These are phyloP conservation scores for Dioscorea zingiberensis DNA, from an alignment of 106 monocot genomes.

Conservation along the genomic window DNA sequence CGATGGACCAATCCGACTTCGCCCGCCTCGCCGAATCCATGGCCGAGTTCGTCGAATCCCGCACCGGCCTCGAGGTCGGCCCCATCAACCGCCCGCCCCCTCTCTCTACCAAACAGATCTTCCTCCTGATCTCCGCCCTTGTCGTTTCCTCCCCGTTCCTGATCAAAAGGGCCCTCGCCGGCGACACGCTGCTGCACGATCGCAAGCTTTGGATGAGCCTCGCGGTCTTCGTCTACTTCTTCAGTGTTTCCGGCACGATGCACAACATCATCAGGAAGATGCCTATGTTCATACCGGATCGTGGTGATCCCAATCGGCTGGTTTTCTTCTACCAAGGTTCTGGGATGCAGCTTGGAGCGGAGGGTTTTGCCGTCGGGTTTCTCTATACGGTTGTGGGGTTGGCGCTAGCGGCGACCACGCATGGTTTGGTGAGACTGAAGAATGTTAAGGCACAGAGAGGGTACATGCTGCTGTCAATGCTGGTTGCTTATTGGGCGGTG, in stretches of 20 bases:
- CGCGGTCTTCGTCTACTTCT: conserved; percentile 90
- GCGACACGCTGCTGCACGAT: conserved; percentile 77
- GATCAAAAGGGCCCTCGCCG: conserved; percentile 50
- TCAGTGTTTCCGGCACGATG: conserved; percentile 90
- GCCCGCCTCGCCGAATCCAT: conserved; percentile 79
- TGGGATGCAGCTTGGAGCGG: conserved; percentile 92
- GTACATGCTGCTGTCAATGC: conserved; percentile 60
- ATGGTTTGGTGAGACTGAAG: conserved; percentile 49
- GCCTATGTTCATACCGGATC: conserved; percentile 68
- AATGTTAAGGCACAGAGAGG: conserved; percentile 48
- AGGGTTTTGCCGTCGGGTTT: conserved; percentile 83
- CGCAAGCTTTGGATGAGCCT: conserved; percentile 60
- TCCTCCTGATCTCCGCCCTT: conserved; percentile 25
- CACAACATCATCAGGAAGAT: conserved; percentile 79
- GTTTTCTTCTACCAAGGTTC: conserved; percentile 94
- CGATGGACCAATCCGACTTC: conserved; percentile 68
- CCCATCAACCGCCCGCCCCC: conserved; percentile 74
- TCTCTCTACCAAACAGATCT: conserved; percentile 56
- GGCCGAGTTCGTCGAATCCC: conserved; percentile 71
- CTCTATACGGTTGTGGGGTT: conserved; percentile 86
- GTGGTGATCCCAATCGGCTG: conserved; percentile 45
- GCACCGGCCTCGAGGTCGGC: conserved; percentile 48
- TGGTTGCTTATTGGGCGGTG: conserved; percentile 81
- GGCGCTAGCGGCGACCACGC: conserved; percentile 64
- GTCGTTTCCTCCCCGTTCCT: conserved; percentile 48